Evolutionary conservation across 192 early-diverging fungal species (phyloP), one percentile per base, ranked within the genome.

Genomic region (Linnemannia elongata): DNA sequence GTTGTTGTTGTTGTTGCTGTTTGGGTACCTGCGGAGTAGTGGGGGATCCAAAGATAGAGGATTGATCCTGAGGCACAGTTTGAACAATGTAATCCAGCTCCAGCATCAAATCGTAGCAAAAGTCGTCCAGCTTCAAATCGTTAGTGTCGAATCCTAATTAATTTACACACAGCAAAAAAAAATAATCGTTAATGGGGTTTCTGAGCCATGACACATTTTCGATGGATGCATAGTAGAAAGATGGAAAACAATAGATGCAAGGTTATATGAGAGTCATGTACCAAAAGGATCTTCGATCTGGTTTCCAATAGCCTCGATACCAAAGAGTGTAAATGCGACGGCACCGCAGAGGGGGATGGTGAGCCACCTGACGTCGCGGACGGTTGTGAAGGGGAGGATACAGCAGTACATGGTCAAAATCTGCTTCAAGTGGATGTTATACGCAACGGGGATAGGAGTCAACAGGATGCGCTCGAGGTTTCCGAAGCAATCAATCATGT

Each of bases 201-300:
- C 3, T 39, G 38, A 39, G 1, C 38, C 38, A 39, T 39, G 38
- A 39, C 38, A 39, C 38, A 39, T 39, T 39, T 39, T 39, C 38
- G 6, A 39, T 0, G 6, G 38, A 3, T 6, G 6, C 4, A 39
- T 6, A 39, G 38, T 39, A 6, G 38, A 6, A 39, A 39, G 38
- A 6, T 39, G 38, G 38, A 39, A 39, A 5, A 0, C 38, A 39
- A 39, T 39, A 5, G 38, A 39, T 39, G 38, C 3, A 6, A 6
- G 38, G 38, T 39, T 39, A 39, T 39, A 75, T 33, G 10, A 10
- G n/a, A 41, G 35, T 38, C 17, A 57, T 72, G 69, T 78, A 84
- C 93, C 93, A 82, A 95, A 96, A 24, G 96, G 96, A 89, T 97
- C 95, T 81, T 97, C 96, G 74, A 97, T 95, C 83, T 96, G 93